A percentile compares a stretch with the other conserved stretches of the same genome.
Conservation (phyloP, 306 rosid species). For the Gynostemma pentaphyllum region DNA sequence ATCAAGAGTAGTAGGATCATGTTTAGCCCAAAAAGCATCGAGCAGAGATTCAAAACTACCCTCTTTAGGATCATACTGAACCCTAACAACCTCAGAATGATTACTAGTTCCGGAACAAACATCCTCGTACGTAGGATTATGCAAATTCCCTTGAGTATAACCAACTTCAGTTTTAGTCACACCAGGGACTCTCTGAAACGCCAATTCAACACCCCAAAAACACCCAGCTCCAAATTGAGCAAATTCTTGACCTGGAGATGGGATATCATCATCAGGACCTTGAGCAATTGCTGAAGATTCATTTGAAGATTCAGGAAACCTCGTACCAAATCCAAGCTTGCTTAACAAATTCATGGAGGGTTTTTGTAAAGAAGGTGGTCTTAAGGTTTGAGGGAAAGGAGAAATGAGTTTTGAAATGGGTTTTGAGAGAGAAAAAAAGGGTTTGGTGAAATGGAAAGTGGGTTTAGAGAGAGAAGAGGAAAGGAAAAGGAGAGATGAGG, state of each 20-base stretch:
- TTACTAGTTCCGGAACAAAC: constrained; percentile 56
- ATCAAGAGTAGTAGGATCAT: constrained; percentile 83
- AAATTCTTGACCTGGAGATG: constrained; percentile 71
- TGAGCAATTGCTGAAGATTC: constrained; percentile 61
- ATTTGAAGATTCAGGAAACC: constrained; percentile 24
- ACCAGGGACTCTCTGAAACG: constrained; percentile 76
- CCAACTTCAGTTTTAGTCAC: constrained; percentile 86
- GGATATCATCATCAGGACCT: constrained; percentile 71
- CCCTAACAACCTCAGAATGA: constrained; percentile 78
- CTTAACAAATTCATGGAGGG: constrained; percentile 69
- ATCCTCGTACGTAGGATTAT: constrained; percentile 73
- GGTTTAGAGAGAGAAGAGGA: constrained; percentile 24
- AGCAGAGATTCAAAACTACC: constrained; percentile 57
- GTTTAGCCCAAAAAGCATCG: constrained; percentile 69
- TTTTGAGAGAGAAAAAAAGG: constrained; percentile 37
- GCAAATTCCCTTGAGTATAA: constrained; percentile 60
- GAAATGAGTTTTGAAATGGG: constrained; percentile 18
- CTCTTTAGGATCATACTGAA: constrained; percentile 67
- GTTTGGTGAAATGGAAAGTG: constrained; percentile 14
- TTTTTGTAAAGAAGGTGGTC: constrained; percentile 17
- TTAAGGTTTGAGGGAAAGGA: constrained; percentile 27
- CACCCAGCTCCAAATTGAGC: constrained; percentile 95
- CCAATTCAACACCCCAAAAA: constrained; percentile 95
- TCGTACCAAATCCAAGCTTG: constrained; percentile 66
- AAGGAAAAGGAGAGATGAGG: constrained; percentile 13